Conservation (phyloP, 2,329 filamentous ascomycete genomes). For the Capronia americana region DNA sequence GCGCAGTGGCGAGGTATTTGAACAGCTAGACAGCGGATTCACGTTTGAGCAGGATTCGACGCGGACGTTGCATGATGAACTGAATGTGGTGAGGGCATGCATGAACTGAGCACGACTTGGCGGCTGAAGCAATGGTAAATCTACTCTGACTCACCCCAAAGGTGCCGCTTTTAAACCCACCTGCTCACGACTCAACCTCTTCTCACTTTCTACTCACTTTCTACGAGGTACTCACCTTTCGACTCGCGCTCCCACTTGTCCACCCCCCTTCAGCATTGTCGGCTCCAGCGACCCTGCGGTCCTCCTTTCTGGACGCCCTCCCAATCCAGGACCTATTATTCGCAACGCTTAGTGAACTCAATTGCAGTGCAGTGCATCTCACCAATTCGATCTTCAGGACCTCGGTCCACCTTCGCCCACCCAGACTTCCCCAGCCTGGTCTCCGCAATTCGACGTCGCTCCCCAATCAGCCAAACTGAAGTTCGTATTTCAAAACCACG, state of each 20-base stretch:
- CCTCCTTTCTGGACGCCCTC: too few species aligned
- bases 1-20: slow-evolving; percentile 57
- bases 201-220: too few species aligned
- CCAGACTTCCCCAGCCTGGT: neutral
- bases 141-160: too few species aligned
- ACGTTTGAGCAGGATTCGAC: neutral
- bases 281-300: too few species aligned
- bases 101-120: neutral
- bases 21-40: slow-evolving; percentile 49
- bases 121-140: too few species aligned
- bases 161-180: too few species aligned
- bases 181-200: too few species aligned
- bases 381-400: neutral
- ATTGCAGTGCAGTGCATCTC: neutral
- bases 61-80: neutral
- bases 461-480: neutral
- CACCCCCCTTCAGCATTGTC: too few species aligned
- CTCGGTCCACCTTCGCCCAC: neutral
- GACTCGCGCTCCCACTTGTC: too few species aligned
- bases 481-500: neutral
- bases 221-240: too few species aligned
- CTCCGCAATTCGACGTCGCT: neutral
- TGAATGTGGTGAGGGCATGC: neutral
- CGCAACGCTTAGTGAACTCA: too few species aligned
- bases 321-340: too few species aligned